Evolutionary conservation across 495 filamentous ascomycete species (phyloP).

Genomic region (Pseudomonodictys pantanalensis): DNA sequence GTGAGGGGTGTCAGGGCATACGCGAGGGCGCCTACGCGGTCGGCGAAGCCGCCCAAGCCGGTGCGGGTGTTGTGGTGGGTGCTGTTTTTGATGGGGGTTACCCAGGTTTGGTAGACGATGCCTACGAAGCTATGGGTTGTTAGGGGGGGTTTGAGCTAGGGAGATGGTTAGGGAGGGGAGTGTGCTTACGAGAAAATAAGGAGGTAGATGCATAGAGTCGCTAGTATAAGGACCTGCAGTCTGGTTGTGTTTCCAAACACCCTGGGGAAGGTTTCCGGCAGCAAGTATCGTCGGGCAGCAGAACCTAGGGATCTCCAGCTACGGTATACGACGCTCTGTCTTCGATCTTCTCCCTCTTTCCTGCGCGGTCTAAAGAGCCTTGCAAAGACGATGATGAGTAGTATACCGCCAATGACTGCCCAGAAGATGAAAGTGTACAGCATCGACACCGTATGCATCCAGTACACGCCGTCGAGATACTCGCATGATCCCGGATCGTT

Average conservation of each 20-base stretch:
- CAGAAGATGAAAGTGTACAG: slow-evolving; percentile 62
- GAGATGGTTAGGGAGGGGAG: background rate
- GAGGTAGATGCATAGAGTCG: slow-evolving; percentile 52
- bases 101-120: slow-evolving; percentile 57
- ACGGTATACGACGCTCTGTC: slow-evolving; percentile 8
- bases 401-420: slow-evolving; percentile 52
- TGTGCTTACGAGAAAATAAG: slow-evolving; percentile 50
- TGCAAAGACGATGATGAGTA: slow-evolving; percentile 39
- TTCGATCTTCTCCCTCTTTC: slow-evolving; percentile 1
- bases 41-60: slow-evolving; percentile 58
- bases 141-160: background rate
- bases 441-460: slow-evolving; percentile 57
- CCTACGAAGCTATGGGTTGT: slow-evolving; percentile 49
- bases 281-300: slow-evolving; percentile 35
- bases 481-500: slow-evolving; percentile 60
- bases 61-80: slow-evolving; percentile 55
- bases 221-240: slow-evolving; percentile 51
- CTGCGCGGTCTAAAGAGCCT: slow-evolving; percentile 33
- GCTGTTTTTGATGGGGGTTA: slow-evolving; percentile 53
- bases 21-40: slow-evolving; percentile 61
- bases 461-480: slow-evolving; percentile 62
- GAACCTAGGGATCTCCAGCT: slow-evolving; percentile 8
- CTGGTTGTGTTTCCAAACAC: slow-evolving; percentile 45
- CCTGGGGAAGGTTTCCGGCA: slow-evolving; percentile 38
- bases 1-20: slow-evolving; percentile 66